Evolutionary conservation across 1,139 yeast species (phyloP).

Genomic region (Geotrichum histeridarum): DNA sequence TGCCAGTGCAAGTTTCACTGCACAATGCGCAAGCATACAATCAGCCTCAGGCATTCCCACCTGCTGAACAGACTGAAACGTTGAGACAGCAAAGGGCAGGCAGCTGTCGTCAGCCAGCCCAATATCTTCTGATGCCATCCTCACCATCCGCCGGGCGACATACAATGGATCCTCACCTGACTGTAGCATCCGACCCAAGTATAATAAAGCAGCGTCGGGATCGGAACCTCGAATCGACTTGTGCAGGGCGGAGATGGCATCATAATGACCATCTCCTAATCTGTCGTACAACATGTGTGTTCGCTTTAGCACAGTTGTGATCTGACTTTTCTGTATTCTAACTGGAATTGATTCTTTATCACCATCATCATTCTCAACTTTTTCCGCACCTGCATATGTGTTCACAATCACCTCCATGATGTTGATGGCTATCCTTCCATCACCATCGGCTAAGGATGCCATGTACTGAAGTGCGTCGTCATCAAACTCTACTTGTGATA

Average conservation of each 20-base stretch:
- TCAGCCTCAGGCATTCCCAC: constrained; percentile 98
- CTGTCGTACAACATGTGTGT: constrained; percentile 73
- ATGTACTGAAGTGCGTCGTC: constrained; percentile 61
- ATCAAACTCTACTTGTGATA: constrained; percentile 44
- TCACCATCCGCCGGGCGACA: constrained; percentile 85
- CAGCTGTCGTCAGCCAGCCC: constrained; percentile 80
- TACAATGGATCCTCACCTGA: constrained; percentile 94
- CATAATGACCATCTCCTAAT: constrained; percentile 89
- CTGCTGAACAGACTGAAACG: constrained; percentile 82
- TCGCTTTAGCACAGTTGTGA: constrained; percentile 38
- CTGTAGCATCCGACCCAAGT: constrained; percentile 76
- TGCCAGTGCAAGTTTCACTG: constrained; percentile 79
- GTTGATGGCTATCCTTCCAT: constrained; percentile 78
- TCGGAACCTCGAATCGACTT: constrained; percentile 84
- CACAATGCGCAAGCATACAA: constrained; percentile 83
- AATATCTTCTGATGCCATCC: constrained; percentile 88
- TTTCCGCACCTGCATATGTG: constrained; percentile 15
- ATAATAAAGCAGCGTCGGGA: constrained; percentile 84
- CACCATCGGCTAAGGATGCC: constrained; percentile 82
- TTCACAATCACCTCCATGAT: constrained; percentile 53
- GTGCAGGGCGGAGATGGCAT: constrained; percentile 89
- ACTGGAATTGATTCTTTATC: not conserved
- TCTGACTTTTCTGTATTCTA: constrained; percentile 38
- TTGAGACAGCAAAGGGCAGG: constrained; percentile 79
- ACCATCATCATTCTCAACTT: constrained; percentile 9